Percentiles rank a stretch among this genome's conserved stretches.
These are phyloP conservation scores for Porcisia hertigi DNA, from an alignment of 208 protist genomes.

Conservation along the genomic window DNA sequence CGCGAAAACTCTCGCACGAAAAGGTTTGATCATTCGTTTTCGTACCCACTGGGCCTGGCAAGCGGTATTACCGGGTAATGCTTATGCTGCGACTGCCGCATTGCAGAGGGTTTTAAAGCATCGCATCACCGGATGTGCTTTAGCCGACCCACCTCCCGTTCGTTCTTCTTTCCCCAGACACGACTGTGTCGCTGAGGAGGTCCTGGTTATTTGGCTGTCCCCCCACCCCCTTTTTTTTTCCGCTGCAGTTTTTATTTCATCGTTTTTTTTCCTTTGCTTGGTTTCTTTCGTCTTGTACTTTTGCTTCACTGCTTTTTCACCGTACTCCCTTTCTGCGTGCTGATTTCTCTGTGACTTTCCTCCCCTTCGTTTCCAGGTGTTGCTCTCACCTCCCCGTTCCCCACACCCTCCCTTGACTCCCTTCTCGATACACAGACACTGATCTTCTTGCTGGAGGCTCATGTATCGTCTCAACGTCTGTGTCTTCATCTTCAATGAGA, in stretches of 20 bases:
- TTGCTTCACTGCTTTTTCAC: neutral
- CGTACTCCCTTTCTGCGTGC: no score
- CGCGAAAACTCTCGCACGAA: neutral
- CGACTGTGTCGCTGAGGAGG: neutral
- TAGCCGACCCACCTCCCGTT: neutral
- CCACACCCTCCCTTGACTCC: neutral
- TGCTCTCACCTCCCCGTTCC: neutral
- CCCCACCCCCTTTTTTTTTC: neutral
- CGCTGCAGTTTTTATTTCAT: no score
- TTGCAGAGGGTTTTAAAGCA: neutral
- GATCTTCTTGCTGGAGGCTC: neutral
- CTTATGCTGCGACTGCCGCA: neutral
- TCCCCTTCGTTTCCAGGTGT: neutral
- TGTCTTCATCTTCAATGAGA: conserved; percentile 75
- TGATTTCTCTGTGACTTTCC: neutral
- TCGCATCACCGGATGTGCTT: neutral
- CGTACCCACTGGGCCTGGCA: no score
- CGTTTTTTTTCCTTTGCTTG: no score
- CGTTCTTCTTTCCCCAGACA: neutral
- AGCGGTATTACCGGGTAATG: neutral
- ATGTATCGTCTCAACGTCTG: conserved; percentile 89
- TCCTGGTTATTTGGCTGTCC: neutral
- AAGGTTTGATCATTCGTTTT: no score
- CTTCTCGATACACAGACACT: neutral
- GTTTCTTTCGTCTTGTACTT: neutral